Percentiles rank a stretch among this genome's conserved stretches.
phyloP scores from a whole-genome alignment of 257 asterid genomes.

The Cynanchum wilfordii region DNA sequence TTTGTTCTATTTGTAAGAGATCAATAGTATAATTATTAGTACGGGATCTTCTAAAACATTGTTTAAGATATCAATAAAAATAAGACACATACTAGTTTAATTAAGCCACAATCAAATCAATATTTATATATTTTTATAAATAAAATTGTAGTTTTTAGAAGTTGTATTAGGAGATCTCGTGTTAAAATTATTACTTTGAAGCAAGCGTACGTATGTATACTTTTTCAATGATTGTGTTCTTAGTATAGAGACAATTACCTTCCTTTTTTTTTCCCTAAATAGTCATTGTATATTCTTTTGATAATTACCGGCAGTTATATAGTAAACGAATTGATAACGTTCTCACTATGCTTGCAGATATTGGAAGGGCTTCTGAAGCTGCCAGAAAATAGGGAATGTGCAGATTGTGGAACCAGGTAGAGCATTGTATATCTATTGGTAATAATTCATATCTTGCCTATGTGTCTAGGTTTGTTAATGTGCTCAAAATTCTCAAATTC shows the following conservation, averaged over 20 bases:
- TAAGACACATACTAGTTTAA: too few species aligned
- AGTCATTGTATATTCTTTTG: not conserved
- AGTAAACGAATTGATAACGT: conserved; percentile 4
- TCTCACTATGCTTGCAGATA: conserved; percentile 36
- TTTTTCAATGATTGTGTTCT: not conserved
- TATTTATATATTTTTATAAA: too few species aligned
- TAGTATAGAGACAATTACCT: not conserved
- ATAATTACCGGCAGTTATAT: conserved; percentile 3
- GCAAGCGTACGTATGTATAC: not conserved
- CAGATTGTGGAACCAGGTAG: conserved; percentile 79
- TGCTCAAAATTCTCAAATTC: too few species aligned
- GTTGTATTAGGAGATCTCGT: too few species aligned
- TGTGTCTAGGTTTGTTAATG: too few species aligned
- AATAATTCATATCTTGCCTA: not conserved
- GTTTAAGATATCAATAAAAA: too few species aligned
- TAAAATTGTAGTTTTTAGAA: too few species aligned
- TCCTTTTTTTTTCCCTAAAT: not conserved
- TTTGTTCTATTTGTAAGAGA: too few species aligned
- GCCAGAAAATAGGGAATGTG: conserved; percentile 85
- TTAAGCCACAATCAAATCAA: too few species aligned
- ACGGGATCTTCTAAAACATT: too few species aligned
- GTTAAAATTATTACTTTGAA: too few species aligned
- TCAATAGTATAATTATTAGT: too few species aligned
- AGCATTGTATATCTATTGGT: not conserved
- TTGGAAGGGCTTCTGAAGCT: conserved; percentile 70